Conservation (phyloP, 106 monocot genomes). For the Amphibolis antarctica region DNA sequence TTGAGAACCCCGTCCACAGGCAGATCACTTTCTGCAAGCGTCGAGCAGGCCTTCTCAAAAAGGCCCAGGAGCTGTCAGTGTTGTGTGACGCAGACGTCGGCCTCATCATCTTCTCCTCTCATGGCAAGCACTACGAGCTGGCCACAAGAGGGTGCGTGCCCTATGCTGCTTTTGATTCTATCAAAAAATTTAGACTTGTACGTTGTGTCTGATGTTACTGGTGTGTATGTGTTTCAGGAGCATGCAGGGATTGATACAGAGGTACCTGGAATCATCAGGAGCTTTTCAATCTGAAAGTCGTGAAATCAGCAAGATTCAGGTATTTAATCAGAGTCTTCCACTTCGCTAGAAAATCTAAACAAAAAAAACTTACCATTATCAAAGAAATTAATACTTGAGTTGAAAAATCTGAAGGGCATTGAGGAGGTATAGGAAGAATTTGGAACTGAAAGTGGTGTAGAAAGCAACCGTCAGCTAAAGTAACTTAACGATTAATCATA, state of each 20-base stretch:
- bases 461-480: no score
- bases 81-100: constrained; percentile 18
- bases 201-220: neutral
- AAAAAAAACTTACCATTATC: neutral
- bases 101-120: constrained; percentile 13
- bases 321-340: neutral
- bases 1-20: constrained; percentile 47
- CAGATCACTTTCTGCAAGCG: constrained; percentile 37
- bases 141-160: constrained; percentile 39
- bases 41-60: constrained; percentile 2
- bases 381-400: no score
- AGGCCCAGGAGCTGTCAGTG: constrained; percentile 15
- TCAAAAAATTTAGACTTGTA: no score
- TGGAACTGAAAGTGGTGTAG: neutral
- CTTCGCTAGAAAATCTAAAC: neutral
- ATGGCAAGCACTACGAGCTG: constrained; percentile 33
- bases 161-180: neutral
- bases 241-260: constrained; percentile 7
- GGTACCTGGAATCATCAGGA: constrained; percentile 2
- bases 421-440: neutral
- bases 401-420: no score
- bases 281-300: neutral
- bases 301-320: neutral
- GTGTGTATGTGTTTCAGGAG: neutral
- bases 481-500: no score